Evolutionary conservation across 345 rosid species (phyloP).

Genomic region (Syzygium aqueum): DNA sequence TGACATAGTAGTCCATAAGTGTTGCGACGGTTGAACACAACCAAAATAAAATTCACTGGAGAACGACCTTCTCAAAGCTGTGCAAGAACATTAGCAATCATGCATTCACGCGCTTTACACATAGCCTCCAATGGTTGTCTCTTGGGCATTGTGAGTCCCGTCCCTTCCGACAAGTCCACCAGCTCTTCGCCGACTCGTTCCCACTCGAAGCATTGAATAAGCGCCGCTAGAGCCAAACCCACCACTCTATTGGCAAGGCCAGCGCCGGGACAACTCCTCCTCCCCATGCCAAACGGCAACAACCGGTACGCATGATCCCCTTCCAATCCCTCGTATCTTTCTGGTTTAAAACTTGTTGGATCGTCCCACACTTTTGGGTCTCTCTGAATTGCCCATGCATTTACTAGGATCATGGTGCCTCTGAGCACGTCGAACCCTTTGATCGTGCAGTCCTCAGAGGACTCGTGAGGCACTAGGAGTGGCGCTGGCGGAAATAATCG

Average conservation of each 20-base stretch:
- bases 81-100: neutral
- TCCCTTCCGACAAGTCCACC: conserved; percentile 38
- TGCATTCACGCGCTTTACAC: conserved; percentile 12
- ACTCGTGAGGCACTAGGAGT: conserved; percentile 26
- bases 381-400: conserved; percentile 43
- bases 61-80: neutral
- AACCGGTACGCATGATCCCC: conserved; percentile 13
- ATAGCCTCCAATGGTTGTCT: conserved; percentile 26
- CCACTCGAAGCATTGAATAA: conserved; percentile 63
- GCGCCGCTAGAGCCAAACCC: conserved; percentile 19
- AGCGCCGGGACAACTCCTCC: conserved; percentile 44
- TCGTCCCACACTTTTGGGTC: conserved; percentile 43
- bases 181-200: conserved; percentile 20
- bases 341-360: conserved; percentile 22
- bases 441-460: conserved; percentile 19
- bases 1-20: neutral
- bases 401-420: conserved; percentile 28
- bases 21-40: neutral
- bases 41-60: neutral
- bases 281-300: conserved; percentile 48
- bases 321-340: conserved; percentile 8
- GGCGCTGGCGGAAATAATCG: conserved; percentile 32
- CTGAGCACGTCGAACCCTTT: conserved; percentile 25
- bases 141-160: conserved; percentile 2
- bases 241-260: conserved; percentile 29